Percentiles rank a stretch among this genome's conserved stretches.
Conservation (phyloP, 768 basidiomycete genomes). For the Ephemerocybe angulata region DNA sequence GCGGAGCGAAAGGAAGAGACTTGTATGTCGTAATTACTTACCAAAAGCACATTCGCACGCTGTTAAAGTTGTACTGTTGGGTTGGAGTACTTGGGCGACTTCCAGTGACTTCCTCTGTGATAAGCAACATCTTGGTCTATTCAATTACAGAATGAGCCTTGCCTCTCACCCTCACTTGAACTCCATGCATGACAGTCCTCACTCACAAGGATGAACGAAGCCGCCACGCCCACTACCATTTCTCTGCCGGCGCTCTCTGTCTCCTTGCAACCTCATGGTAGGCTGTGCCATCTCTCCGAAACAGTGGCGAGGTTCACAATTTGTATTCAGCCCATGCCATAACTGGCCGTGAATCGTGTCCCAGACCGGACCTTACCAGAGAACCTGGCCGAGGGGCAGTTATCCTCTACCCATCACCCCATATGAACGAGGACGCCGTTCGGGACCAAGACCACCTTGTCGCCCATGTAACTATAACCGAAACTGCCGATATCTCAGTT, state of each 20-base stretch:
- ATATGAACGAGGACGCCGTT: background rate
- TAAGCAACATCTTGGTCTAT: too few species aligned
- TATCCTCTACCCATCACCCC: background rate
- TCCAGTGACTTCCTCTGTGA: too few species aligned
- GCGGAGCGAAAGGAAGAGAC: constrained; percentile 4
- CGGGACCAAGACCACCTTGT: background rate
- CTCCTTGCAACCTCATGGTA: background rate
- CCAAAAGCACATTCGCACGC: background rate
- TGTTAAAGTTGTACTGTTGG: too few species aligned
- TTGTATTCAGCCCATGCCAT: background rate
- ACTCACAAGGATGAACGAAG: too few species aligned
- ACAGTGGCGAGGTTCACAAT: background rate
- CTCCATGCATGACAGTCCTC: too few species aligned
- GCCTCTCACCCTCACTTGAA: too few species aligned
- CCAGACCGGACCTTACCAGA: background rate
- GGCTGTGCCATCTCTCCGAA: background rate
- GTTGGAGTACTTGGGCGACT: too few species aligned
- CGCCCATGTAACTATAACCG: background rate
- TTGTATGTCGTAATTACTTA: background rate
- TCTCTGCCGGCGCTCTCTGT: background rate
- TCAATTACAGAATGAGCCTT: too few species aligned
- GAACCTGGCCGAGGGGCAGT: background rate
- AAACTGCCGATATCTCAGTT: background rate
- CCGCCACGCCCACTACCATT: background rate
- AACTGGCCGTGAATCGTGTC: background rate